Evolutionary conservation across 768 basidiomycete species (phyloP), one percentile per base, ranked within the genome.

Genomic region (Hygrocybe punicea): DNA sequence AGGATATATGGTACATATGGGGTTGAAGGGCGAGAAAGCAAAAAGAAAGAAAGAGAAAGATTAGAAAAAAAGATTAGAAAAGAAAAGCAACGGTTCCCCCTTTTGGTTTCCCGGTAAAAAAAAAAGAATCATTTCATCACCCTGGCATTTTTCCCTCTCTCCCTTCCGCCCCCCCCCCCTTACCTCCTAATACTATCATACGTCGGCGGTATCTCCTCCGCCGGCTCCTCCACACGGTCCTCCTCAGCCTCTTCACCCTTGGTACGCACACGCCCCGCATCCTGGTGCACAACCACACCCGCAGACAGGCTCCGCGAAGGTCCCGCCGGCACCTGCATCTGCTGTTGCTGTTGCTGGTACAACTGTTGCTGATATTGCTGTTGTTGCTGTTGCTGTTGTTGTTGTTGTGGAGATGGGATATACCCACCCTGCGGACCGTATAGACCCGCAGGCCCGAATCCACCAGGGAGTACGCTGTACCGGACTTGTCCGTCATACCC

Each of bases 121-220:
- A n/a, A n/a, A n/a, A n/a, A n/a, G n/a, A n/a, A n/a, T n/a, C n/a
- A n/a, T n/a, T n/a, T n/a, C n/a, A n/a, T n/a, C n/a, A n/a, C n/a
- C n/a, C n/a, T n/a, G n/a, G n/a, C n/a, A n/a, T n/a, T n/a, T n/a
- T n/a, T n/a, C n/a, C n/a, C n/a, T n/a, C n/a, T n/a, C n/a, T n/a
- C n/a, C n/a, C n/a, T n/a, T n/a, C n/a, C n/a, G n/a, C n/a, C n/a
- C n/a, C n/a, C n/a, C n/a, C n/a, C n/a, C n/a, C n/a, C 10, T 33
- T 34, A 50, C 16, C 49, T 35, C 35, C 51, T 4, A 47, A 66
- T 63, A 44, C 65, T 66, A 49, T 67, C 62, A 57, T 64, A 65
- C 50, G 64, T 63, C 14, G 58, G 63, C 19, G 64, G 63, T 60
- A 65, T 65, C 54, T 63, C 60, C 55, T 60, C 60, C 48, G 61